Evolutionary conservation across 805 yeast genomes (phyloP).

Genomic region (Ogataea saltuana): DNA sequence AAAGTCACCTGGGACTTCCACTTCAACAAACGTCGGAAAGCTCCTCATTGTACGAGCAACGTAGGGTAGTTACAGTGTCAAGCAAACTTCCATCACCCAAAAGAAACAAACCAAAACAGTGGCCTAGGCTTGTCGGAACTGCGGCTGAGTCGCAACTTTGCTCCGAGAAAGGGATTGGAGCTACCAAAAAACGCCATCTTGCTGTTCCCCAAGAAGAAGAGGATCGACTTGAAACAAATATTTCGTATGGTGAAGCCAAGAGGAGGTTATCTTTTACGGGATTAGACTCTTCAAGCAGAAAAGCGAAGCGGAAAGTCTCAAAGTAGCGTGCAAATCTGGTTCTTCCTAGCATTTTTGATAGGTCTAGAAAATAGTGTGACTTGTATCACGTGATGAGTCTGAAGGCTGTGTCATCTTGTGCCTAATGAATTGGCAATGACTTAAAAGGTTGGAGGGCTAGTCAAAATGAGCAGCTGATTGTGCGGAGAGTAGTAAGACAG

Average conservation of each 20-base stretch:
- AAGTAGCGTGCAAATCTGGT: background rate
- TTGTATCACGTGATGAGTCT: too few relatives aligned
- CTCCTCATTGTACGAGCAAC: background rate
- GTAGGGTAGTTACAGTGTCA: background rate
- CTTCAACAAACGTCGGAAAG: background rate
- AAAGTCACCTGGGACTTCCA: background rate
- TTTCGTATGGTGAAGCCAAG: slow-evolving; percentile 4
- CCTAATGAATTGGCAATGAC: too few relatives aligned
- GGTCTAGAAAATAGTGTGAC: background rate
- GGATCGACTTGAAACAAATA: background rate
- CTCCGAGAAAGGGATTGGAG: background rate
- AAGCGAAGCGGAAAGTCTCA: background rate
- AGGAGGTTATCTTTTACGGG: background rate
- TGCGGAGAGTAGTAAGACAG: too few relatives aligned
- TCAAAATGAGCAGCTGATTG: too few relatives aligned
- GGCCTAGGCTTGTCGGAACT: slow-evolving; percentile 50
- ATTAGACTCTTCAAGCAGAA: background rate
- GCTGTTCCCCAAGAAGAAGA: background rate
- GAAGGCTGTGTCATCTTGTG: too few relatives aligned
- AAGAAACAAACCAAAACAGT: slow-evolving; percentile 43
- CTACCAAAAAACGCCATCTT: background rate
- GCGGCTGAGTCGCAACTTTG: slow-evolving; percentile 40
- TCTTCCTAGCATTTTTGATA: background rate
- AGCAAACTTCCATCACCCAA: slow-evolving; percentile 54
- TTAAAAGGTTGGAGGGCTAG: too few relatives aligned